Base-by-base conservation (phyloP, 2,329 filamentous ascomycete genomes). In the Fusarium agapanthi region DNA sequence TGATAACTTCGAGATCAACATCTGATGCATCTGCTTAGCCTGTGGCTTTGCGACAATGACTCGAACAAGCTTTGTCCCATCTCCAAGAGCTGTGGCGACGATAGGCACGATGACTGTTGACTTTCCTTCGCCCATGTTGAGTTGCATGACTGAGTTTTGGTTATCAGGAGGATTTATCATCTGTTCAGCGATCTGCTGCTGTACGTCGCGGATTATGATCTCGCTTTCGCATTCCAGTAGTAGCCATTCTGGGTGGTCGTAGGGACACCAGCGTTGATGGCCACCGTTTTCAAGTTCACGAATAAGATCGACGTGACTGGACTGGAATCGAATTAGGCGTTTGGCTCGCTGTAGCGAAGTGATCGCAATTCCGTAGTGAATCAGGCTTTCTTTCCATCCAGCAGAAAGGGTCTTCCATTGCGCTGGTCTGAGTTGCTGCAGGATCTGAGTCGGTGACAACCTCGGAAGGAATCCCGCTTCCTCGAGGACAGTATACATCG, bases 71-170 rank as follows among this genome's bases (percentile, higher is more conserved):
- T 79, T 83, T 0, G 78, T 75, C 0, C 83, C 81, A 51, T 92
- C 82, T 0, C 88, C 88, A 0, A 92, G 77, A 0, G 83, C 79
- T 0, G 87, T 80, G 0, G 88, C 87, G 0, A 91, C 86, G 41
- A 92, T 90, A 0, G 91, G 91, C 0, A 91, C 84, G 54, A 95
- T 93, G 4, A 93, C 88, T 0, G 91, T 91, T 0, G 89, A 90
- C 69, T 93, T 93, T 0, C 91, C 91, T 75, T 92, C 87, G 0
- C 91, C 91, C 91, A 93, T 93, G 69, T 92, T 92, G 5, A 93
- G 78, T 73, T 93, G 90, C 82, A 92, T 86, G 1, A 90, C 86
- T 0, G 84, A 78, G 71, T 90, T 92, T 0, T 76, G 34, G 0
- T 74, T 77, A 0, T 75, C 76, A 0, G 76, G 72, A 0, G 86